Evolutionary conservation across 2,329 filamentous ascomycete genomes (phyloP).

Genomic region (Colletotrichum scovillei): DNA sequence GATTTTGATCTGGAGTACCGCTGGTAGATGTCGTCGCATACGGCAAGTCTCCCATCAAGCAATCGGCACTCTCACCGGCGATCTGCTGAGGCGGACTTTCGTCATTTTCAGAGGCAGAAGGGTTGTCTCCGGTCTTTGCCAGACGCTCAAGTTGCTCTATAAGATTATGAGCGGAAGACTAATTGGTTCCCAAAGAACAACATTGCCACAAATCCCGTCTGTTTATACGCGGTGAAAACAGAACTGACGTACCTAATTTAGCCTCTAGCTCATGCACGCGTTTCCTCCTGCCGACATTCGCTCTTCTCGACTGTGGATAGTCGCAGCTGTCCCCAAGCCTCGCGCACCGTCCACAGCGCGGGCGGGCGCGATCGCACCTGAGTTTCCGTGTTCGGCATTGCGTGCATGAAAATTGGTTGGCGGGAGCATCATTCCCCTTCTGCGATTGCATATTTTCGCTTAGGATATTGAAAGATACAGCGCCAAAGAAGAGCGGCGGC

Average conservation of each 20-base stretch:
- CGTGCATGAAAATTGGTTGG: constrained; percentile 39
- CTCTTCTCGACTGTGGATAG: constrained; percentile 42
- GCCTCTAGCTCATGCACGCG: constrained; percentile 43
- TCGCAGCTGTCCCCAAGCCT: constrained; percentile 38
- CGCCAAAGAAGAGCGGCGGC: no score
- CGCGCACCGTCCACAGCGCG: constrained; percentile 41
- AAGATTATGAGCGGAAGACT: constrained; percentile 27
- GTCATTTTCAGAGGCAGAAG: not conserved
- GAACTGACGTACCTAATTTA: not conserved
- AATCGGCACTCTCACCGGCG: constrained; percentile 32
- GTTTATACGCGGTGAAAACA: no score
- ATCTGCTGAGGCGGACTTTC: constrained; percentile 34
- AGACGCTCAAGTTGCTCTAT: not conserved
- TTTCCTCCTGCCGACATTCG: constrained; percentile 35
- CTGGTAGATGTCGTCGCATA: not conserved
- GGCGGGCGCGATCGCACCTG: constrained; percentile 43
- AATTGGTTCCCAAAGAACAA: no score
- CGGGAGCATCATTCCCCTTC: not conserved
- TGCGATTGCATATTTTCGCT: constrained; percentile 11
- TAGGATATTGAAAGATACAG: not conserved
- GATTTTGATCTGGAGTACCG: not conserved
- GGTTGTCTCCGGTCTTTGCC: constrained; percentile 35
- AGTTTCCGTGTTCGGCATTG: constrained; percentile 43
- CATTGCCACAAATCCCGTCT: no score
- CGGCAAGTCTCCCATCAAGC: not conserved